Percentiles rank a stretch among this genome's conserved stretches.
Conservation (phyloP, 2,329 filamentous ascomycete genomes). For the Aspergillus aculeatinus region DNA sequence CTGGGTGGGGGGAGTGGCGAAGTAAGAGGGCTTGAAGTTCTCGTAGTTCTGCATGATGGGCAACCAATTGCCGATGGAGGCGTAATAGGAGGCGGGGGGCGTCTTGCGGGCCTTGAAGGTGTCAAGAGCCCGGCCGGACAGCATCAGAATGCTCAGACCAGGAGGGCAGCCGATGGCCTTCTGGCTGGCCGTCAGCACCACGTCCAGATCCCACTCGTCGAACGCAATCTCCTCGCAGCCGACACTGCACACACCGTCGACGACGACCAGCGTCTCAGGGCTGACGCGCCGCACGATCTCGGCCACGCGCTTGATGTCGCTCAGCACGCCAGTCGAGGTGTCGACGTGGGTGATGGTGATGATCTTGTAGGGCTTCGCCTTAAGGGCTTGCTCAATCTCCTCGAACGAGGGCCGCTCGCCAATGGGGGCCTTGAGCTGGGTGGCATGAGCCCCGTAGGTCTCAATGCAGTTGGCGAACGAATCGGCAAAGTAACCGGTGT, state of each 20-base stretch:
- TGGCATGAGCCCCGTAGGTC: constrained; percentile 86
- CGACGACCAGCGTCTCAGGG: constrained; percentile 85
- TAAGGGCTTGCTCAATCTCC: constrained; percentile 84
- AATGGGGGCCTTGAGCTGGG: constrained; percentile 84
- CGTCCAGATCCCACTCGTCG: constrained; percentile 91
- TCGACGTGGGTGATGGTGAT: constrained; percentile 96
- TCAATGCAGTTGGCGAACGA: constrained; percentile 89
- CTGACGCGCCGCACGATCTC: constrained; percentile 82
- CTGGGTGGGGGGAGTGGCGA: constrained; percentile 93
- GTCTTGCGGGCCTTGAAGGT: constrained; percentile 76
- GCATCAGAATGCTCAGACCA: constrained; percentile 91
- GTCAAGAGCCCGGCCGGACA: constrained; percentile 82
- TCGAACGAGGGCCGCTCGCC: constrained; percentile 82
- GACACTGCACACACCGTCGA: constrained; percentile 96
- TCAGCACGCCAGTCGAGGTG: constrained; percentile 93
- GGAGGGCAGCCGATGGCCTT: constrained; percentile 97
- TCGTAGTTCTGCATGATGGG: constrained; percentile 99
- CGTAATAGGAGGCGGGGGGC: constrained; percentile 85
- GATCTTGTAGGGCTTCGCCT: constrained; percentile 89
- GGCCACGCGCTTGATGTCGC: constrained; percentile 80
- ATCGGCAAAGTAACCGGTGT: constrained; percentile 96
- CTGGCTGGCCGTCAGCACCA: constrained; percentile 89
- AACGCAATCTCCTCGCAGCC: constrained; percentile 95
- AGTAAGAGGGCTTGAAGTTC: constrained; percentile 95
- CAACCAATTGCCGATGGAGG: constrained; percentile 94